Evolutionary conservation across 2,329 filamentous ascomycete species (phyloP), one percentile per base, ranked within the genome.

Genomic region (Colletotrichum simmondsii): DNA sequence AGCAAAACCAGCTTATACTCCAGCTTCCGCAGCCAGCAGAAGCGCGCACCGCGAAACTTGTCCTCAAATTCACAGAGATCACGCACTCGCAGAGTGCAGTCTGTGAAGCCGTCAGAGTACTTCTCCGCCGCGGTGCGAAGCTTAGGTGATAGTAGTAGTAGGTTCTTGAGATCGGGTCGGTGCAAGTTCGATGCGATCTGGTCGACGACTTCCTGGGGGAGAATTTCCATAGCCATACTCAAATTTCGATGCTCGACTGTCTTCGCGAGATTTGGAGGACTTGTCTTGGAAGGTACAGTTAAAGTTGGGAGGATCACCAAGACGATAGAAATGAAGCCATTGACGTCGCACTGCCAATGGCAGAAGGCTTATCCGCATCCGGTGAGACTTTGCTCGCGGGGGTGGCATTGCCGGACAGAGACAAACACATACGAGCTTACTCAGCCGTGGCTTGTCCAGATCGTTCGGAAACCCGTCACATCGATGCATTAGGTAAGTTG

Each of bases 201-300:
- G 53, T 59, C 53, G 19, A 66, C 19, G 19, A 66, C 53, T 37
- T 66, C 53, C 14, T 66, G 35, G 4, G 53, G 53, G 16, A 66
- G 53, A 2, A 12, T 59, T 19, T 66, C 35, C 26, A 49, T 35
- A 5, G 2, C 24, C 22, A 54, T 54, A 11, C 8, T 54, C 3
- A 3, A 8, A 16, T 5, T 22, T 10, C 14, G 19, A 10, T 19
- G 7, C 19, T 11, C 22, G 4, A 24, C 4, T 35, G n/a, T n/a
- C 16, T n/a, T 0, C 16, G 8, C 26, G 46, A n/a, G 14, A 42
- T 16, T 19, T 16, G 5, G 16, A 14, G 10, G 2, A 7, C 2
- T 8, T 19, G 16, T 42, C 19, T 24, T 54, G 52, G 22, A 54
- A 28, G 11, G 19, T 11, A 2, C 2, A 12, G 7, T n/a, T 2